Evolutionary conservation across 1,284 basidiomycete genomes (phyloP), one percentile per base, ranked within the genome.

Genomic region (Pseudozyma flocculosa): DNA sequence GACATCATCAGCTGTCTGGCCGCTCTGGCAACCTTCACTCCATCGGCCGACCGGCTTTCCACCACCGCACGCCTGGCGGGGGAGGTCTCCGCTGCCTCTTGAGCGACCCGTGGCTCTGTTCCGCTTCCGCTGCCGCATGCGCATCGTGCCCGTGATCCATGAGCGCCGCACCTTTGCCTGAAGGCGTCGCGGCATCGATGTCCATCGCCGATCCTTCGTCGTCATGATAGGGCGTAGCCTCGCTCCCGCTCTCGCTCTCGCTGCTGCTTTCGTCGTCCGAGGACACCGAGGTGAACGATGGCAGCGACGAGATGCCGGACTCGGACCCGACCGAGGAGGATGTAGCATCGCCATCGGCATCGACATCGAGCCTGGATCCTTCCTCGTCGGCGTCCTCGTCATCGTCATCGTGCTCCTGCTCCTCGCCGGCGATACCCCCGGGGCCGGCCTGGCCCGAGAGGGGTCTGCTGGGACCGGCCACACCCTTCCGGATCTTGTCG

Each of bases 271-370:
- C 26, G 26, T 29, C 26, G 7, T 34, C 10, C 32, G 32, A 34
- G 48, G 29, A 57, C n/a, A 52, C 45, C 4, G 61, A 60, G 30
- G 43, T 60, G 50, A 60, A 64, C 2, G 61, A 64, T 7, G 61
- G 61, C 9, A 64, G 43, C 11, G 61, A 64, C 2, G 61, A 64
- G 45, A 64, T 49, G 45, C 45, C 54, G 9, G 54, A 54, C 1
- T 48, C 50, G 1, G 48, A 46, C 2, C 52, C 49, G 2, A 29
- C 29, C 32, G 36, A 48, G 14, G 53, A 51, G 3, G 48, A 63
- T n/a, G n/a, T n/a, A n/a, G n/a, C 26, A 17, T 40, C 45, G 5
- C 22, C 19, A 2, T 50, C 48, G 1, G 50, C 54, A 10, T 42
- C 45, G 29, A 48, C 51, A 3, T 54, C 54, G 43, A 46, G n/a